phyloP scores from a whole-genome alignment of 1,284 basidiomycete genomes.

The Sparassis latifolia region DNA sequence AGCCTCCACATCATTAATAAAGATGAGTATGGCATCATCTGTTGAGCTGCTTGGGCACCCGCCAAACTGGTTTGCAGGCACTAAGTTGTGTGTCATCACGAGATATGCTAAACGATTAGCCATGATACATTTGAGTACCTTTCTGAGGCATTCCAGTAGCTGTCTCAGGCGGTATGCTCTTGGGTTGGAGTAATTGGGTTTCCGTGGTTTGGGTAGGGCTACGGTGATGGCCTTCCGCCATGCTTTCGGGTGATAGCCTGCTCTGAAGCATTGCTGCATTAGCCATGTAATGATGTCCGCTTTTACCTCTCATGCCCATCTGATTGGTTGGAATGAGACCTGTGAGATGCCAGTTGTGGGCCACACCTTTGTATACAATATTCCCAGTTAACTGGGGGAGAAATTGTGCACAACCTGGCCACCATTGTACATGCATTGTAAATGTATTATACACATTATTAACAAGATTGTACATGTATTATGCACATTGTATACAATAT shows the following conservation, averaged over 20 bases:
- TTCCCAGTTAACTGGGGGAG: no score
- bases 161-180: slow-evolving; percentile 15
- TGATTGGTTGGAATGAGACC: slow-evolving; percentile 7
- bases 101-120: slow-evolving; percentile 7
- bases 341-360: not conserved
- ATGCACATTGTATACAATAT: no score
- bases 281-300: slow-evolving; percentile 2
- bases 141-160: slow-evolving; percentile 14
- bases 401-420: no score
- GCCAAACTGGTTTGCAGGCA: slow-evolving; percentile 15
- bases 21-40: slow-evolving; percentile 5
- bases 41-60: slow-evolving; percentile 7
- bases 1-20: not conserved
- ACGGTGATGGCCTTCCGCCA: slow-evolving; percentile 1
- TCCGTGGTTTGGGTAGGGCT: slow-evolving; percentile 1
- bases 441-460: no score
- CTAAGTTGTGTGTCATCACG: slow-evolving; percentile 2
- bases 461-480: no score
- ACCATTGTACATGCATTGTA: no score
- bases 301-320: slow-evolving; percentile 13
- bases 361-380: no score
- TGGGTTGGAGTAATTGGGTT: slow-evolving; percentile 9
- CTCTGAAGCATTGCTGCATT: not conserved
- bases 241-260: slow-evolving; percentile 1
- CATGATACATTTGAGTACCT: slow-evolving; percentile 12